phyloP scores from a whole-genome alignment of 208 protist genomes.

The Trypanosomatidae sp. region DNA sequence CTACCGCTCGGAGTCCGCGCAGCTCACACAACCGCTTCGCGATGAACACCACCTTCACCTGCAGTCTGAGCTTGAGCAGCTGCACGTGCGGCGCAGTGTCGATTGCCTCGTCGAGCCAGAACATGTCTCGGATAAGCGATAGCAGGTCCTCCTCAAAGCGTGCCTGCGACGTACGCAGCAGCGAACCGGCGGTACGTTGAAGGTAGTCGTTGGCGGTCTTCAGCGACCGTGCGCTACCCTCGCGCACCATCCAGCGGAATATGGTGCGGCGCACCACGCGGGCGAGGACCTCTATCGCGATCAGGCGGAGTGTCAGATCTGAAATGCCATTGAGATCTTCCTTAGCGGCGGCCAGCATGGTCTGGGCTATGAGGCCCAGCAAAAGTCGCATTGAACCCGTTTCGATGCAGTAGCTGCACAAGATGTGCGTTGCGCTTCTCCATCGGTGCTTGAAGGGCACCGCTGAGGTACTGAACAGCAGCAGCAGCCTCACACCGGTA shows the following conservation, averaged over 20 bases:
- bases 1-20: slow-evolving; percentile 35
- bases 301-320: slow-evolving; percentile 31
- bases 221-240: slow-evolving; percentile 20
- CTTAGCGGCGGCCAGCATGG: slow-evolving; percentile 22
- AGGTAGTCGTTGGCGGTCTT: slow-evolving; percentile 35
- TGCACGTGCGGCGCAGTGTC: slow-evolving; percentile 4
- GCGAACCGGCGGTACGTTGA: slow-evolving; percentile 37
- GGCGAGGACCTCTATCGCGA: slow-evolving; percentile 47
- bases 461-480: slow-evolving; percentile 21
- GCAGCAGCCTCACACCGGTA: slow-evolving; percentile 23
- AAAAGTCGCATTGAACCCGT: slow-evolving; percentile 44
- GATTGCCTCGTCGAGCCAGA: slow-evolving; percentile 27
- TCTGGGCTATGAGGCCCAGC: slow-evolving; percentile 35
- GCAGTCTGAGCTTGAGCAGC: slow-evolving; percentile 27
- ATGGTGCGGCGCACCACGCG: slow-evolving; percentile 42
- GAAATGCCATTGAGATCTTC: slow-evolving; percentile 34
- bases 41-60: slow-evolving; percentile 16
- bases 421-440: slow-evolving; percentile 31
- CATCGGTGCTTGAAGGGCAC: slow-evolving; percentile 22
- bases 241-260: slow-evolving; percentile 26
- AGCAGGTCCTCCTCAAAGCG: slow-evolving; percentile 39
- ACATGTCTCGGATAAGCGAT: slow-evolving; percentile 35
- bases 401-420: slow-evolving; percentile 40
- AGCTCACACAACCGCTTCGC: slow-evolving; percentile 50
- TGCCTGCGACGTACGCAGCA: slow-evolving; percentile 25